These are phyloP conservation scores for Scenedesmus sp. DNA, from an alignment of 163 green algal species.

Conservation along the genomic window DNA sequence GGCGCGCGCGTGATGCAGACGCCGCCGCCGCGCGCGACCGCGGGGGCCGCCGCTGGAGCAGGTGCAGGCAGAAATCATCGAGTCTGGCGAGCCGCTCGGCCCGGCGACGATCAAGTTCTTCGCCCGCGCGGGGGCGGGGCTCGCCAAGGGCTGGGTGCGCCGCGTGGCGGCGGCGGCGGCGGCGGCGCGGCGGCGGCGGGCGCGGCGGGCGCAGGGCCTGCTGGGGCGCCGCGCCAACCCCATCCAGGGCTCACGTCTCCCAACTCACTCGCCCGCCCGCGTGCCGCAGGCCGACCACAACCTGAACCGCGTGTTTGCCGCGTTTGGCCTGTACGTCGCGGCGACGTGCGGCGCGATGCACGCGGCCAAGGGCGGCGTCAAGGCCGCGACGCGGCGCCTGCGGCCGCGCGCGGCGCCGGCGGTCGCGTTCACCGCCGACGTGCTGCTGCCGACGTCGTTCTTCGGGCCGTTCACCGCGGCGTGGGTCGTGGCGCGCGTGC, in stretches of 20 bases:
- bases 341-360: conserved; percentile 27
- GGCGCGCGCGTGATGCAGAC: no score
- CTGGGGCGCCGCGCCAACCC: no score
- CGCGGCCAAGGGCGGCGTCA: conserved; percentile 14
- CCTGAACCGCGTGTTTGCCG: conserved; percentile 21
- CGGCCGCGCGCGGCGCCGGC: neutral
- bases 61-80: neutral
- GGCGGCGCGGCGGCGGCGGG: neutral
- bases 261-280: no score
- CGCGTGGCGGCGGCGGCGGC: no score
- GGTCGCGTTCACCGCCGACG: conserved; percentile 28
- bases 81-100: neutral
- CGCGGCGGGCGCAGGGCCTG: neutral
- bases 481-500: neutral
- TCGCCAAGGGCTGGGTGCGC: neutral
- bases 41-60: no score
- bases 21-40: no score
- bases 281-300: conserved; percentile 33
- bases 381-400: conserved; percentile 5
- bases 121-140: neutral
- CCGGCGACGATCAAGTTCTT: neutral
- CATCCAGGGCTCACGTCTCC: no score
- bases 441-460: conserved; percentile 39
- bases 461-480: conserved; percentile 25
- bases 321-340: conserved; percentile 8